phyloP scores from a whole-genome alignment of 2,329 filamentous ascomycete genomes.

The Dactylellina drechsleri region DNA sequence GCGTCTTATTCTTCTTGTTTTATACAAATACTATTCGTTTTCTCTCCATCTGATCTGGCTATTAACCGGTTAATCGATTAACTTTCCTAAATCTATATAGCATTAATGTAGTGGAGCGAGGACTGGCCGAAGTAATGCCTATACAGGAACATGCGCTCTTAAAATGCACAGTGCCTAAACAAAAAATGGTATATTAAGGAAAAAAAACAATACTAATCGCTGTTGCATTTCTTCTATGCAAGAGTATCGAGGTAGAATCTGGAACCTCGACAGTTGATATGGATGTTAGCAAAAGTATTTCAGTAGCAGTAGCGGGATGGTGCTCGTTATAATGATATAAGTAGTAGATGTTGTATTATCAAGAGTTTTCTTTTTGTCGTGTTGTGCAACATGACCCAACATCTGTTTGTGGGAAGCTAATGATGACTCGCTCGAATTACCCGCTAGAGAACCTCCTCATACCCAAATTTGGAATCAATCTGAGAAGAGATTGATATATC shows the following conservation, averaged over 20 bases:
- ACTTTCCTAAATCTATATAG: too few species aligned
- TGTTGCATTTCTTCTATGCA: not conserved
- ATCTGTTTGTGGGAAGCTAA: too few species aligned
- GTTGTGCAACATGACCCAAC: too few species aligned
- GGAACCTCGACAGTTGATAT: not conserved
- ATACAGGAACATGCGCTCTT: slow-evolving; percentile 32
- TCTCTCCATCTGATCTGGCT: too few species aligned
- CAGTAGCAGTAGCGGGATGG: not conserved
- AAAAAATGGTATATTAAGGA: slow-evolving; percentile 13
- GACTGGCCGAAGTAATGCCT: slow-evolving; percentile 12
- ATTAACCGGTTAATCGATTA: too few species aligned
- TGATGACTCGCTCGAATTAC: too few species aligned
- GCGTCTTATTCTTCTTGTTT: too few species aligned
- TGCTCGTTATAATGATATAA: not conserved
- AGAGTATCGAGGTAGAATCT: not conserved
- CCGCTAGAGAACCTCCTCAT: too few species aligned
- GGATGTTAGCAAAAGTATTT: not conserved
- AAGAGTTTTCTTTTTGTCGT: too few species aligned
- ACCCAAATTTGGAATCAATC: too few species aligned
- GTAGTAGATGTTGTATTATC: not conserved
- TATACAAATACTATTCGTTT: too few species aligned
- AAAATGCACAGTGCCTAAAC: slow-evolving; percentile 11
- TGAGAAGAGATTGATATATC: too few species aligned
- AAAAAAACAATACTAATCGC: not conserved
- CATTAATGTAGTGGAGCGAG: slow-evolving; percentile 31